Evolutionary conservation across 2,329 filamentous ascomycete genomes (phyloP).

Genomic region (Aspergillus sp.): DNA sequence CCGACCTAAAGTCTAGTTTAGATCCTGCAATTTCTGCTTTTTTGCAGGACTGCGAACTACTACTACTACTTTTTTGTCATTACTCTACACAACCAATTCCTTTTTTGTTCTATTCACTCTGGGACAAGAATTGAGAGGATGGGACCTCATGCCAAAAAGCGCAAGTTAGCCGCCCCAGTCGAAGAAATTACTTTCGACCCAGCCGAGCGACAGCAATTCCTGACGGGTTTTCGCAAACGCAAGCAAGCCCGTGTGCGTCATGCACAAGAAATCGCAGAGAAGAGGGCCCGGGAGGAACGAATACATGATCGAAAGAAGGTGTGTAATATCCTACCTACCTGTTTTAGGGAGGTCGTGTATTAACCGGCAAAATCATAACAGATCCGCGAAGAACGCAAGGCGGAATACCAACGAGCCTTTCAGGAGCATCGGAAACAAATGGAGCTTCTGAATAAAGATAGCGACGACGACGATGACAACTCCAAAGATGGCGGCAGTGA

Average conservation of each 20-base stretch:
- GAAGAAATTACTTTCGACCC: constrained; percentile 83
- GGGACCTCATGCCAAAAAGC: constrained; percentile 56
- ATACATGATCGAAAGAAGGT: constrained; percentile 69
- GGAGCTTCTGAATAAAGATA: constrained; percentile 48
- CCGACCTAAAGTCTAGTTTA: constrained; percentile 6
- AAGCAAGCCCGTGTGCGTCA: constrained; percentile 77
- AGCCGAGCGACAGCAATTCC: constrained; percentile 70
- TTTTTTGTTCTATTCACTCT: neutral
- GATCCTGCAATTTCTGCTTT: constrained; percentile 14
- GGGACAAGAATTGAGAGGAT: constrained; percentile 25
- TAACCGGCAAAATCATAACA: constrained; percentile 32
- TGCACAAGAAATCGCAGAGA: constrained; percentile 72
- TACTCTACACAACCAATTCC: neutral
- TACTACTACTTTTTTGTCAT: too few species aligned
- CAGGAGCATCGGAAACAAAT: constrained; percentile 65
- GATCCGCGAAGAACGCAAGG: constrained; percentile 74
- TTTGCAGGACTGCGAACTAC: neutral
- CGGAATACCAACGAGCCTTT: constrained; percentile 75
- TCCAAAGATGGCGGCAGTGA: constrained; percentile 22
- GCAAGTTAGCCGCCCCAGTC: constrained; percentile 52
- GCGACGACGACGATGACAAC: constrained; percentile 13
- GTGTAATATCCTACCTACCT: constrained; percentile 11
- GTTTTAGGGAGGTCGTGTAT: neutral
- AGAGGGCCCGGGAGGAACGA: constrained; percentile 69
- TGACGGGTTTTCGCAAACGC: constrained; percentile 95